Conservation (phyloP, 2,329 filamentous ascomycete genomes). For the Penicillium sp. region DNA sequence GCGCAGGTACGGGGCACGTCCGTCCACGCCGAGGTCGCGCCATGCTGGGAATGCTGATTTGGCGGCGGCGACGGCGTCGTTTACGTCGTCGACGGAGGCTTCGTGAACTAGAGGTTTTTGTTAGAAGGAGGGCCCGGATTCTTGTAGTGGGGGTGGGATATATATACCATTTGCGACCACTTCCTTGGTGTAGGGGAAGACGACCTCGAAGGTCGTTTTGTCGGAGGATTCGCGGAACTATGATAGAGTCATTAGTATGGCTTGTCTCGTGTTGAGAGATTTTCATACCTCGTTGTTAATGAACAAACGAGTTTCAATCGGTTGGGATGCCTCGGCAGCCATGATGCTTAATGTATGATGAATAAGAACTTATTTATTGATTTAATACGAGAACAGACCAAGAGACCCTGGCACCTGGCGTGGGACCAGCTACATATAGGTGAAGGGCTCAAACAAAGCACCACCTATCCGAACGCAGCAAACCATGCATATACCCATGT, state of each 20-base stretch:
- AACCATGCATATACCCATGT: not conserved
- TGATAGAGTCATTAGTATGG: not conserved
- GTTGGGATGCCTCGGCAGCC: constrained; percentile 18
- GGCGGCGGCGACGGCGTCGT: constrained; percentile 47
- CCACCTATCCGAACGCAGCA: not conserved
- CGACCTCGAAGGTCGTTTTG: constrained; percentile 39
- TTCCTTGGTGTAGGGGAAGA: constrained; percentile 40
- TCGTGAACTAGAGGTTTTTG: constrained; percentile 36
- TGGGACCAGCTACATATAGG: not conserved
- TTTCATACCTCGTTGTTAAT: constrained; percentile 39
- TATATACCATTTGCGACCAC: constrained; percentile 36
- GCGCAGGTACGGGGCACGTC: constrained; percentile 41
- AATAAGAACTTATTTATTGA: not conserved
- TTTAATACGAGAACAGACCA: not conserved
- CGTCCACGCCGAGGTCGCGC: constrained; percentile 43
- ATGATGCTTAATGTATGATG: constrained; percentile 14
- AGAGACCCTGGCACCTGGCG: not conserved
- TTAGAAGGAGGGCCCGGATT: not conserved
- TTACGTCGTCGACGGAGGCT: constrained; percentile 41
- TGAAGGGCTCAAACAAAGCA: no score
- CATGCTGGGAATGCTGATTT: constrained; percentile 47
- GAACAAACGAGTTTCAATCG: constrained; percentile 43
- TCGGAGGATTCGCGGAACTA: constrained; percentile 36
- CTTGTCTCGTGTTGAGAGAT: constrained; percentile 16
- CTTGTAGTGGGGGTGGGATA: not conserved